These are phyloP conservation scores for Domatiomyces globalis DNA, from an alignment of 2,329 filamentous ascomycete genomes.

Conservation along the genomic window DNA sequence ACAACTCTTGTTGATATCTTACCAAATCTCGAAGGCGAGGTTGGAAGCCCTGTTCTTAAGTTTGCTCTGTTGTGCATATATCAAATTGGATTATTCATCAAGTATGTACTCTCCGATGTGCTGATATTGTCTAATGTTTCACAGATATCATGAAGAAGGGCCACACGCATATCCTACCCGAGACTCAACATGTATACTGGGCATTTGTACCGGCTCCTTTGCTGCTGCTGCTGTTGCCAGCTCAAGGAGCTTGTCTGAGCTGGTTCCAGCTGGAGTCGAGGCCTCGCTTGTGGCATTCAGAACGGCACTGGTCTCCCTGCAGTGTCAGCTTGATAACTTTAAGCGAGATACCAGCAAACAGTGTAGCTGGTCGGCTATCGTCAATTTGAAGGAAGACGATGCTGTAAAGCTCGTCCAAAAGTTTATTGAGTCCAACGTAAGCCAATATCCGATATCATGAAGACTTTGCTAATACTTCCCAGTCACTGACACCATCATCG, in stretches of 20 bases:
- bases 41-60: constrained; percentile 30
- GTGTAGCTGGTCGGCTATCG: constrained; percentile 20
- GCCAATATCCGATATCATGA: constrained; percentile 19
- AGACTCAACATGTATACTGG: constrained; percentile 24
- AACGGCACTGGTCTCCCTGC: constrained; percentile 32
- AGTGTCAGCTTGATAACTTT: constrained; percentile 28
- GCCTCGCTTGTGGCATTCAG: constrained; percentile 31
- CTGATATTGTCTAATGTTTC: background rate
- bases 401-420: constrained; percentile 18
- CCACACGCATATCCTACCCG: constrained; percentile 16
- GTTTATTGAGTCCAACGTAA: constrained; percentile 1
- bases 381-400: constrained; percentile 14
- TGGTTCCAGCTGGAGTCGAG: constrained; percentile 30
- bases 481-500: constrained; percentile 19
- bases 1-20: constrained; percentile 8
- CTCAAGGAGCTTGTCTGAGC: constrained; percentile 26
- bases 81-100: constrained; percentile 32
- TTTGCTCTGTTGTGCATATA: constrained; percentile 29
- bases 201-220: constrained; percentile 33
- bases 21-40: constrained; percentile 23
- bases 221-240: constrained; percentile 31
- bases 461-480: constrained; percentile 35
- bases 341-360: constrained; percentile 22
- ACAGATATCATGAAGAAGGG: constrained; percentile 21
- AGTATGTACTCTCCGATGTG: constrained; percentile 22